These are phyloP conservation scores for Phaeolepiota aurea DNA, from an alignment of 768 basidiomycete genomes.

Conservation along the genomic window DNA sequence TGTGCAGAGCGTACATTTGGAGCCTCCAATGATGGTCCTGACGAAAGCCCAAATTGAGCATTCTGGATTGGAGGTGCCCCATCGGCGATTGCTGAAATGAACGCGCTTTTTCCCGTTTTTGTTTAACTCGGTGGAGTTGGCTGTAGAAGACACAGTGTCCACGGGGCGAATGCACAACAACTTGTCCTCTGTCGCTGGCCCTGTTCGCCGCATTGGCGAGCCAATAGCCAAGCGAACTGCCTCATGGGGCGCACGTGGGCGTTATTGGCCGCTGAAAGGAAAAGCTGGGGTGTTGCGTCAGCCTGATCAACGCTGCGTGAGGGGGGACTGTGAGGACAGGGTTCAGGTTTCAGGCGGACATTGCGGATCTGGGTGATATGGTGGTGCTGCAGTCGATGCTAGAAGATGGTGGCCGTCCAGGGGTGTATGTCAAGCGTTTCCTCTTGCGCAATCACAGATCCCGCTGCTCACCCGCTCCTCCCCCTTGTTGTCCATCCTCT, in stretches of 20 bases:
- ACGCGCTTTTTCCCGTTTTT: too few species aligned
- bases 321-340: conserved; percentile 21
- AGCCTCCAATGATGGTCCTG: too few species aligned
- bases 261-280: conserved; percentile 59
- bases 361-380: conserved; percentile 60
- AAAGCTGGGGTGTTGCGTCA: conserved; percentile 44
- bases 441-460: conserved; percentile 36
- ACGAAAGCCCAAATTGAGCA: too few species aligned
- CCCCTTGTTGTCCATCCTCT: conserved; percentile 63
- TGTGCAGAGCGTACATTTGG: too few species aligned
- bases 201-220: conserved; percentile 76
- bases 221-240: conserved; percentile 66
- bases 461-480: conserved; percentile 66
- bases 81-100: too few species aligned
- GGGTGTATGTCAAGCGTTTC: conserved; percentile 41
- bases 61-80: too few species aligned
- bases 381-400: conserved; percentile 44
- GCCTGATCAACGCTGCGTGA: conserved; percentile 9
- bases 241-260: conserved; percentile 67
- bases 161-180: too few species aligned
- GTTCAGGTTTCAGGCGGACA: conserved; percentile 53
- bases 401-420: conserved; percentile 45
- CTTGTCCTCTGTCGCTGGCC: too few species aligned
- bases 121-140: too few species aligned
- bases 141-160: too few species aligned